Evolutionary conservation across 1,284 basidiomycete species (phyloP).

Genomic region (Cryptococcus sp.): DNA sequence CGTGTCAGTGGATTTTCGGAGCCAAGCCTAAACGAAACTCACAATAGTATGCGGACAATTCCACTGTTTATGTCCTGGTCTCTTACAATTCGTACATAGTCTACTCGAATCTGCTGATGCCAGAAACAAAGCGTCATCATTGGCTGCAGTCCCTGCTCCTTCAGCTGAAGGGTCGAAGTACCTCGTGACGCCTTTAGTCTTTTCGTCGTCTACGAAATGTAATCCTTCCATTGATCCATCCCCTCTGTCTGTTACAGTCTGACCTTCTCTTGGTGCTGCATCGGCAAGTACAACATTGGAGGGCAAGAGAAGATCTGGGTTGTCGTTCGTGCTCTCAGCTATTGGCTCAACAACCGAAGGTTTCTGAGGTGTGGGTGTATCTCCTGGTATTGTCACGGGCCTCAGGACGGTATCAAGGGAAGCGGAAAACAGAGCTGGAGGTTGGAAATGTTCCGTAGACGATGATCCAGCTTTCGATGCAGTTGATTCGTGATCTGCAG

Average conservation of each 20-base stretch:
- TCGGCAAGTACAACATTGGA: constrained; percentile 24
- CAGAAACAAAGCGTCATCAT: constrained; percentile 30
- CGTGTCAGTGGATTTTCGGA: no score
- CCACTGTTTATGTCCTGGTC: constrained; percentile 31
- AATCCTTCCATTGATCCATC: not conserved
- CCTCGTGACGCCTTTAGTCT: constrained; percentile 24
- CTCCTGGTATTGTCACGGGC: not conserved
- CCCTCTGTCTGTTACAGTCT: not conserved
- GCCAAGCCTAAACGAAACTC: constrained; percentile 2
- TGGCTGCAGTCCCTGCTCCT: not conserved
- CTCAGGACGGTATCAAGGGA: not conserved
- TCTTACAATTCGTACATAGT: constrained; percentile 40
- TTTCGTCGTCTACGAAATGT: constrained; percentile 1
- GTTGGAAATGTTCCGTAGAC: constrained; percentile 25
- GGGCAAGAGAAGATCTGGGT: constrained; percentile 22
- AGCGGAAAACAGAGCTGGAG: constrained; percentile 24
- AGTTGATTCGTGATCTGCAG: not conserved
- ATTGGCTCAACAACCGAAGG: not conserved
- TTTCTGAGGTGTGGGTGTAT: not conserved
- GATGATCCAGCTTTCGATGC: constrained; percentile 3
- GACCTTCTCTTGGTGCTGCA: not conserved
- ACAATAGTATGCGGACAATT: constrained; percentile 40
- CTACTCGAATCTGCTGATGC: constrained; percentile 36
- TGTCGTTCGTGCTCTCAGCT: not conserved
- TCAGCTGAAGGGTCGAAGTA: constrained; percentile 32